These are phyloP conservation scores for Alternaria sp. DNA, from an alignment of 2,329 filamentous ascomycete genomes.

Conservation along the genomic window DNA sequence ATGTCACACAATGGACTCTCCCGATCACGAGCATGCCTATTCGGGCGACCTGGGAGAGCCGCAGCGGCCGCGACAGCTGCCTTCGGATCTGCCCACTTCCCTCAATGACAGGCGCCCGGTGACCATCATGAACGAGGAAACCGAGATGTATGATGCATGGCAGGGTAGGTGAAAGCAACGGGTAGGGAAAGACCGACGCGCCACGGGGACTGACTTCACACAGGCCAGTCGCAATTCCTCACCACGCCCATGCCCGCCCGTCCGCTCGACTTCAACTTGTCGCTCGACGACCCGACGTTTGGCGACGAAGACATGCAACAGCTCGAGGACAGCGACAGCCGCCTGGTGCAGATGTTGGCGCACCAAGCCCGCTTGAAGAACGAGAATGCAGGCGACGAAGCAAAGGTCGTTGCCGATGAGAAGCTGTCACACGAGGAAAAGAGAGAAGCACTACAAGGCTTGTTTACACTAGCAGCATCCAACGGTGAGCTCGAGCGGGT, in stretches of 20 bases:
- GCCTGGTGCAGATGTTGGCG: slow-evolving; percentile 94
- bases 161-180: slow-evolving; percentile 72
- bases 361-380: slow-evolving; percentile 89
- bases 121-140: slow-evolving; percentile 76
- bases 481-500: slow-evolving; percentile 92
- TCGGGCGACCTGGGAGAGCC: slow-evolving; percentile 40
- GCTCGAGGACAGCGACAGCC: slow-evolving; percentile 80
- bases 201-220: slow-evolving; percentile 3
- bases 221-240: slow-evolving; percentile 95
- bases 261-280: slow-evolving; percentile 84
- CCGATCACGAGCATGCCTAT: slow-evolving; percentile 47
- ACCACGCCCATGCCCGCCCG: slow-evolving; percentile 86
- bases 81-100: slow-evolving; percentile 87
- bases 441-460: slow-evolving; percentile 81
- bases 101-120: slow-evolving; percentile 85
- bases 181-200: slow-evolving; percentile 31
- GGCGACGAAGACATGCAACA: slow-evolving; percentile 69
- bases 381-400: slow-evolving; percentile 74
- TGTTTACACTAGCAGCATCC: slow-evolving; percentile 92
- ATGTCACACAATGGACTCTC: slow-evolving; percentile 49
- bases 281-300: slow-evolving; percentile 79
- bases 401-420: slow-evolving; percentile 77
- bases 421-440: slow-evolving; percentile 81
- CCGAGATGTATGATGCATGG: slow-evolving; percentile 99
- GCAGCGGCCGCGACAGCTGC: slow-evolving; percentile 64